A percentile compares a stretch with the other conserved stretches of the same genome.
phyloP scores from a whole-genome alignment of 1,139 yeast species.

The Debaryomycetaceae sp. region DNA sequence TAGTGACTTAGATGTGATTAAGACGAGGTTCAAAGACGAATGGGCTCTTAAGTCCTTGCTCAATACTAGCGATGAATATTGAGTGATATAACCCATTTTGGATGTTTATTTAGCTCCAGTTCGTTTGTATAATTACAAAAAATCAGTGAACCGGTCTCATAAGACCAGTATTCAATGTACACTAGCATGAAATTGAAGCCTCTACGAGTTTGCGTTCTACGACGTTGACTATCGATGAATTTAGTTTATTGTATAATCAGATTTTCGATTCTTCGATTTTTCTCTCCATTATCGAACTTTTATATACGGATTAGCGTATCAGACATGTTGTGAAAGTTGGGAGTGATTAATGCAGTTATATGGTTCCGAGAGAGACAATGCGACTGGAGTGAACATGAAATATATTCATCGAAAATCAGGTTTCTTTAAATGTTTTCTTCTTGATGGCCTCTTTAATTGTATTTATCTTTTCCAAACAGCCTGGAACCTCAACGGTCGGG shows the following conservation, averaged over 20 bases:
- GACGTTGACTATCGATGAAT: neutral
- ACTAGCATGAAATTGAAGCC: slow-evolving; percentile 1
- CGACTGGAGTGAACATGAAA: neutral
- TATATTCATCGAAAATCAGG: neutral
- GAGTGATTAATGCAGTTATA: neutral
- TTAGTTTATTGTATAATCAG: neutral
- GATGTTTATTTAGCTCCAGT: neutral
- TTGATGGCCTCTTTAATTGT: slow-evolving; percentile 40
- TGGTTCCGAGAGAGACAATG: neutral
- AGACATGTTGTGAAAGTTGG: neutral
- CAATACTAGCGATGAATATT: slow-evolving; percentile 35
- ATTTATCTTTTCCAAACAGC: slow-evolving; percentile 43
- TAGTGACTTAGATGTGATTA: slow-evolving; percentile 69
- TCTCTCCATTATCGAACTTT: neutral
- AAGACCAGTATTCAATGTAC: neutral
- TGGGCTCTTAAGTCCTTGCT: slow-evolving; percentile 85
- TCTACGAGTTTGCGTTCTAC: neutral
- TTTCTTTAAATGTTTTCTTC: slow-evolving; percentile 37
- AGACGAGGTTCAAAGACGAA: slow-evolving; percentile 80
- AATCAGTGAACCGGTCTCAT: slow-evolving; percentile 1
- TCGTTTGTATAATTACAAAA: neutral
- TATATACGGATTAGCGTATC: neutral
- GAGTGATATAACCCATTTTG: slow-evolving; percentile 1
- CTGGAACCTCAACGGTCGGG: slow-evolving; percentile 50
- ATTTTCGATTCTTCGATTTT: neutral